Evolutionary conservation across 2,329 filamentous ascomycete genomes (phyloP).

Genomic region (Tolypocladium cylindrosporum): DNA sequence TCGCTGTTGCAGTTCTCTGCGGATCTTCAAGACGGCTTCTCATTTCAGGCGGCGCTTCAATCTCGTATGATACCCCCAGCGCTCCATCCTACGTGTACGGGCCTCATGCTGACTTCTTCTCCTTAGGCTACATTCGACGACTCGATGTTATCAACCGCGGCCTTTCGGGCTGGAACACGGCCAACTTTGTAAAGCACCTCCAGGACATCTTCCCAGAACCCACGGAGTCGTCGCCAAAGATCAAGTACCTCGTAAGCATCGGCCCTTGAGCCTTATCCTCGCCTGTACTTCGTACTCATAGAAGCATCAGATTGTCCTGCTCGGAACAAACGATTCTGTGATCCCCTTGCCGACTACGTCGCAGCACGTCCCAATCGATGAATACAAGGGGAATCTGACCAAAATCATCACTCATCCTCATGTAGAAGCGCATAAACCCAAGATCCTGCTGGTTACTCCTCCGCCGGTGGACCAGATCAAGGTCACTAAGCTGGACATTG

Average conservation of each 20-base stretch:
- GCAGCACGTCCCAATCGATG: conserved; percentile 70
- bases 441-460: conserved; percentile 69
- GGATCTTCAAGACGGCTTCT: conserved; percentile 56
- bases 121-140: conserved; percentile 60
- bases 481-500: conserved; percentile 36
- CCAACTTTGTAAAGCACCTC: conserved; percentile 60
- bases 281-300: conserved; percentile 14
- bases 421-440: conserved; percentile 59
- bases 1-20: conserved; percentile 69
- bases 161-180: conserved; percentile 76
- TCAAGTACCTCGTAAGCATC: conserved; percentile 55
- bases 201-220: conserved; percentile 62
- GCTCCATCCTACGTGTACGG: background rate
- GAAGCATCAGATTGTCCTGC: conserved; percentile 54
- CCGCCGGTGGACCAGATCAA: conserved; percentile 75
- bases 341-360: conserved; percentile 49
- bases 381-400: conserved; percentile 64
- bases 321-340: conserved; percentile 86
- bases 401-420: conserved; percentile 63
- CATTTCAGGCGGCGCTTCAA: conserved; percentile 62
- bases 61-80: conserved; percentile 38
- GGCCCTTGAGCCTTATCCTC: background rate
- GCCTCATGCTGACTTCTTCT: background rate
- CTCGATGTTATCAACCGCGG: conserved; percentile 86
- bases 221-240: conserved; percentile 41